These are phyloP conservation scores for Phytopythium aichiense DNA, from an alignment of 352 stramenopile genomes.

Conservation along the genomic window DNA sequence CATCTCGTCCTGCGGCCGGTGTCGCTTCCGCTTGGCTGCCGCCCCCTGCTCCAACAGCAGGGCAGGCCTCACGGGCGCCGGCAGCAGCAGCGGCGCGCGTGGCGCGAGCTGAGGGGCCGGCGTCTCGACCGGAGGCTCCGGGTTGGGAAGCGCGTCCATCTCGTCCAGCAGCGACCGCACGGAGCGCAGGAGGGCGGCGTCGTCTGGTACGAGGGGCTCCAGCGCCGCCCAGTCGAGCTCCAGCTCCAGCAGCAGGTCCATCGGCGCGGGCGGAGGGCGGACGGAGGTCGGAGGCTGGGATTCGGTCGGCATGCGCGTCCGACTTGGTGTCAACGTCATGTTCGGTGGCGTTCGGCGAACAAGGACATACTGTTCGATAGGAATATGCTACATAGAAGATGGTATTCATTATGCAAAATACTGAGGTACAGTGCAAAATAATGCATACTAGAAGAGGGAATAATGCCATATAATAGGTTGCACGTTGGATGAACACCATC, in stretches of 20 bases:
- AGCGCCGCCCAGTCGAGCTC: not conserved
- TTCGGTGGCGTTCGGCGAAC: not conserved
- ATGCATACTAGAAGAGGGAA: no score
- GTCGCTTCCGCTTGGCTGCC: not conserved
- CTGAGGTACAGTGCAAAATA: no score
- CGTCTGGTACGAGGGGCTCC: not conserved
- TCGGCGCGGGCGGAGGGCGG: not conserved
- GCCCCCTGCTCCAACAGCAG: no score
- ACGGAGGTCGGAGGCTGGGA: not conserved
- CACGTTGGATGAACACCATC: no score
- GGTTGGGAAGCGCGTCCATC: not conserved
- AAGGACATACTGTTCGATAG: not conserved
- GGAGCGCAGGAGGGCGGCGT: not conserved
- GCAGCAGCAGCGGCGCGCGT: not conserved
- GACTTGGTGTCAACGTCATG: not conserved
- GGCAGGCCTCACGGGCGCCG: not conserved
- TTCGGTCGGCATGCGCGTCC: not conserved
- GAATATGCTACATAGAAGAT: not conserved
- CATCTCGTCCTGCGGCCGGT: constrained; percentile 3
- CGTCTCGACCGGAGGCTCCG: not conserved
- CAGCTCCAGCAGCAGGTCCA: constrained; percentile 5
- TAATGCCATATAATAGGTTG: no score
- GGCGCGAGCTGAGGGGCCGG: not conserved
- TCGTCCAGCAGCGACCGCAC: not conserved
- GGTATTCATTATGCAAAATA: no score